Base-by-base conservation (phyloP, 352 stramenopile genomes). In the Globisporangium irregulare region DNA sequence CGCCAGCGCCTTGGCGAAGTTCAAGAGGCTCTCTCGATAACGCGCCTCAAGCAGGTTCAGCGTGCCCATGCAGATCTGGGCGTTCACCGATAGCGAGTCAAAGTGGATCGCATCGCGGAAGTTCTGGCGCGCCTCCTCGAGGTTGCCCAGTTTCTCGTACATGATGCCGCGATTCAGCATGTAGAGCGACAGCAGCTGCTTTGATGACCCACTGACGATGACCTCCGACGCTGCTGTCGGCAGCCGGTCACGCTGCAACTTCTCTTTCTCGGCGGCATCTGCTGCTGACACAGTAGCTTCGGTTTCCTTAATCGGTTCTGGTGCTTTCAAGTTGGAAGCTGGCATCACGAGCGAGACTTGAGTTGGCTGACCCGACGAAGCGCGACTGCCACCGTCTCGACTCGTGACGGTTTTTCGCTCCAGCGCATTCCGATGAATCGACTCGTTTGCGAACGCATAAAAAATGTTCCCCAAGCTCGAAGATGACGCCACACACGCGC, bases 131-230 rank as follows among this genome's bases (percentile, higher is more conserved):
- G 86, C 84, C 27, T 81, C 70, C 9, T 78, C 74, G 18, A 88
- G 69, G n/a, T 77, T 41, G 4, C 75, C 73, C 36, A 85, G 63
- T 3, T 79, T 84, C 63, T 94, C 82, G 15, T 89, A 77, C 55
- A 91, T 67, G 51, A 91, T 79, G 6, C 86, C 86, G 12, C 82
- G 84, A 56, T 94, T 92, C 46, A 86, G 64, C 73, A 94, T 80
- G 67, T 91, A 91, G 55, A 91, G 66, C 55, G 84, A 76, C 10
- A 93, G 72, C 20, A 77, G 73, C 67, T 92, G 85, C 71, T 91
- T 89, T 53, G 80, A 70, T 3, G 83, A 87, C 1, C 80, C 81
- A 2, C 73, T 86, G 29, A 90, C 29, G 58, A 71, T 57, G 41
- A 73, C 70, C 32, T 74, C 68, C 15, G 64, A 57, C 12, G 58